Base-by-base conservation (phyloP, 371 early-diverging fungal genomes). In the Dichotomocladium elegans region DNA sequence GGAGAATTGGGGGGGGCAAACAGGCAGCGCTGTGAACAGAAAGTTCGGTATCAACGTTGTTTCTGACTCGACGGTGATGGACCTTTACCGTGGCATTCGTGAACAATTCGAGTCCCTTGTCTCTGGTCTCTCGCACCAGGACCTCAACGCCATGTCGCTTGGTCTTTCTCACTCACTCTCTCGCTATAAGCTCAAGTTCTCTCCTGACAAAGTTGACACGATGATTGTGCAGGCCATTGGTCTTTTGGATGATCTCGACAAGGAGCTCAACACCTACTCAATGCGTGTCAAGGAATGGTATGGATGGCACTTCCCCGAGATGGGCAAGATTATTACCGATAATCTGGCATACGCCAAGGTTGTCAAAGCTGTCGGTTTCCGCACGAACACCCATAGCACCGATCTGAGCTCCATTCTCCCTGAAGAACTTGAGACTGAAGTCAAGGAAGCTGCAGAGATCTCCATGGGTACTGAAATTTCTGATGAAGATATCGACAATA, bases 281-380 rank as follows among this genome's bases (percentile, higher is more conserved):
- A 98, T 98, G 99, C 89, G 96, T 67, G 86, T 93, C 61, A 92
- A 87, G 81, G 95, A 94, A 73, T 93, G 94, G 94, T 94, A 93
- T 57, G 89, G 92, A 37, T 87, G 91, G 86, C 94, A 95, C 62
- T 94, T 95, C 83, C 94, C 94, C 34, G 94, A 94, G 76, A 83
- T 95, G 77, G 81, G 79, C 66, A 81, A 80, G 66, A 77, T 90
- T 41, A 70, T 93, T 61, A 82, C 80, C 55, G 89, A 89, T 62
- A 90, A 91, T 68, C 70, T 81, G 41, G 77, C 80, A 25, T 94
- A 90, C 66, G 78, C 94, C 55, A 79, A 81, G 65, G 67, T 84
- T 25, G 80, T 93, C 49, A 83, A 85, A 73, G 58, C 71, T 31
- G 78, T 84, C 52, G 85, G 93, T 25, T 82, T 91, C 83, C 85